These are phyloP conservation scores for Neoscytalidium dimidiatum DNA, from an alignment of 2,329 filamentous ascomycete genomes.

Conservation along the genomic window DNA sequence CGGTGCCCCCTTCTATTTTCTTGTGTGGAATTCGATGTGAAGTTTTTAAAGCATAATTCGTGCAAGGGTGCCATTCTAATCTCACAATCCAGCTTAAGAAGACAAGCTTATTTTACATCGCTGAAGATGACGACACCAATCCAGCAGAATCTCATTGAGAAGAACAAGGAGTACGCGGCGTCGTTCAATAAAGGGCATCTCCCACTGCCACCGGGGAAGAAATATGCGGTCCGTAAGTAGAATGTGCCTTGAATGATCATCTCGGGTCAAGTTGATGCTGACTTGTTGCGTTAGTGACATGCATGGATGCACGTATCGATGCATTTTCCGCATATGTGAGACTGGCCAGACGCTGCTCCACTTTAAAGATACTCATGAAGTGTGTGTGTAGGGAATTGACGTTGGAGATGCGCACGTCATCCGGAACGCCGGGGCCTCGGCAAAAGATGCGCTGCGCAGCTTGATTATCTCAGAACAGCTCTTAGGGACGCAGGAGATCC, in stretches of 20 bases:
- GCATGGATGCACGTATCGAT: constrained; percentile 78
- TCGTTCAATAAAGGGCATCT: constrained; percentile 68
- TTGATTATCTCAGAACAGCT: constrained; percentile 79
- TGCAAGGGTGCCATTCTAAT: neutral
- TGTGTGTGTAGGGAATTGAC: constrained; percentile 61
- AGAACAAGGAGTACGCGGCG: constrained; percentile 60
- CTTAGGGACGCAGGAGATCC: constrained; percentile 72
- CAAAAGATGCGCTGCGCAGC: constrained; percentile 69
- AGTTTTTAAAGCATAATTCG: neutral
- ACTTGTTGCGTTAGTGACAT: constrained; percentile 58
- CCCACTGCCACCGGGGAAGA: constrained; percentile 68
- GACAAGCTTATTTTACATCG: neutral
- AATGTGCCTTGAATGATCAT: neutral
- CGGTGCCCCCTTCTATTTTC: neutral
- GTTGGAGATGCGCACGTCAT: constrained; percentile 79
- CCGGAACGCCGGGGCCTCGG: constrained; percentile 59
- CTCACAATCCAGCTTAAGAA: neutral
- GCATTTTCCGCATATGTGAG: constrained; percentile 56
- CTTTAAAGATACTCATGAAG: neutral
- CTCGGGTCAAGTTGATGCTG: neutral
- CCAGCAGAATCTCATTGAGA: constrained; percentile 57
- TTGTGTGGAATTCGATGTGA: neutral
- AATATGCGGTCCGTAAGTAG: constrained; percentile 63
- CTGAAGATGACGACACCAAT: constrained; percentile 46
- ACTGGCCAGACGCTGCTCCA: neutral